phyloP scores from a whole-genome alignment of 2,329 filamentous ascomycete genomes.

The Fusarium oligoseptatum region DNA sequence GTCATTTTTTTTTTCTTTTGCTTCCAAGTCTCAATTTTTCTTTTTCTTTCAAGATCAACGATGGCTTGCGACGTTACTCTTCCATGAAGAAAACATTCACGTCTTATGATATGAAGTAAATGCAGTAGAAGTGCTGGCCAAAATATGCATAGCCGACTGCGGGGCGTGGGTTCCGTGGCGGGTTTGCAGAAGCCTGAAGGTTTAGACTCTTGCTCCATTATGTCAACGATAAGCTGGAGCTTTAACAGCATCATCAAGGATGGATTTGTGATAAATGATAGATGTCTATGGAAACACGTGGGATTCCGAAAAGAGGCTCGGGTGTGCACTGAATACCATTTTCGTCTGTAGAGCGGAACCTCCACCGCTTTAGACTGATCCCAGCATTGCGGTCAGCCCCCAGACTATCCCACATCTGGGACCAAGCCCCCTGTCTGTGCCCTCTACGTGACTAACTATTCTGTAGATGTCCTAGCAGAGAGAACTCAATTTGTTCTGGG shows the following conservation, averaged over 20 bases:
- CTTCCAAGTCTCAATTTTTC: too few species aligned
- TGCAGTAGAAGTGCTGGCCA: too few species aligned
- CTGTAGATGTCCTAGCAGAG: background rate
- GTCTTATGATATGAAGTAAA: fast-evolving
- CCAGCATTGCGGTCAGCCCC: background rate
- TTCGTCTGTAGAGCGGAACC: background rate
- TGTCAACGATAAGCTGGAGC: background rate
- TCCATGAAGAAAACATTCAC: too few species aligned
- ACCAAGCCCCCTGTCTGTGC: background rate
- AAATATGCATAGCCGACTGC: too few species aligned
- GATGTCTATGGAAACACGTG: background rate
- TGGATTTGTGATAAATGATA: background rate
- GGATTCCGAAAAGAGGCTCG: background rate
- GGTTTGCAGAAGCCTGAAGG: background rate
- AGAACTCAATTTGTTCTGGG: background rate
- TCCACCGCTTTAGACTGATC: background rate
- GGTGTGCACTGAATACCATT: background rate
- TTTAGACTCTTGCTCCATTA: background rate
- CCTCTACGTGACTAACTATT: background rate
- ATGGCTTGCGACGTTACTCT: too few species aligned
- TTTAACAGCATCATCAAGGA: background rate
- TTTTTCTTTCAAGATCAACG: too few species aligned
- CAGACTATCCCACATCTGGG: background rate
- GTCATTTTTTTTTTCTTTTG: too few species aligned
- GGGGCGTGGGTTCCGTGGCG: too few species aligned